Conservation (phyloP, 2,329 filamentous ascomycete genomes). For the Colletotrichum graminicola region DNA sequence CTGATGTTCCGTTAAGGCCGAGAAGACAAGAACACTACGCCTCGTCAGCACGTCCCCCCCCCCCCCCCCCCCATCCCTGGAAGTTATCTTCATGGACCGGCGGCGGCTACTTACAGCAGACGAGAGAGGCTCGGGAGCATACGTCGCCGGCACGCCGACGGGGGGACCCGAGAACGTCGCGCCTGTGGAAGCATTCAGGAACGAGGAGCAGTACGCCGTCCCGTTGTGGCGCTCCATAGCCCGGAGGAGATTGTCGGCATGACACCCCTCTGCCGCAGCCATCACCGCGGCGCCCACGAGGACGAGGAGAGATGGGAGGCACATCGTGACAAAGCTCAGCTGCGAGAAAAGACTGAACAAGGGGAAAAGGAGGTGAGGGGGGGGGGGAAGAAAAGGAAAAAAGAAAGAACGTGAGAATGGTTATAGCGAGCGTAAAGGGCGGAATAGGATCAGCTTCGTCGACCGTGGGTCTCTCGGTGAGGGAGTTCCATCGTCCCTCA, state of each 20-base stretch:
- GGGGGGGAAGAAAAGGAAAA: too few relatives aligned
- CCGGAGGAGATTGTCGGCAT: conserved; percentile 40
- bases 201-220: conserved; percentile 31
- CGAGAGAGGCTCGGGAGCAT: neutral
- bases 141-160: conserved; percentile 22
- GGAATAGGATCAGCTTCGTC: neutral
- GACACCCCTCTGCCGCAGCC: conserved; percentile 28
- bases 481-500: too few relatives aligned
- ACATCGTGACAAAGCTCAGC: neutral
- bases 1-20: neutral
- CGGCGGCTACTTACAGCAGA: conserved; percentile 27
- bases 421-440: neutral
- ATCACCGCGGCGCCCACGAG: neutral
- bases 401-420: neutral
- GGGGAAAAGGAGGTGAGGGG: too few relatives aligned
- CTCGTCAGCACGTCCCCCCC: neutral
- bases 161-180: neutral
- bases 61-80: neutral
- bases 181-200: neutral
- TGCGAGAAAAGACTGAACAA: too few relatives aligned
- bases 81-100: neutral
- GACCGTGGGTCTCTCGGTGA: neutral
- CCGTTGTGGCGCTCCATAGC: conserved; percentile 36
- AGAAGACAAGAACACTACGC: conserved; percentile 38
- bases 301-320: neutral